phyloP scores from a whole-genome alignment of 2,329 filamentous ascomycete genomes.

The Xylaria sp. region DNA sequence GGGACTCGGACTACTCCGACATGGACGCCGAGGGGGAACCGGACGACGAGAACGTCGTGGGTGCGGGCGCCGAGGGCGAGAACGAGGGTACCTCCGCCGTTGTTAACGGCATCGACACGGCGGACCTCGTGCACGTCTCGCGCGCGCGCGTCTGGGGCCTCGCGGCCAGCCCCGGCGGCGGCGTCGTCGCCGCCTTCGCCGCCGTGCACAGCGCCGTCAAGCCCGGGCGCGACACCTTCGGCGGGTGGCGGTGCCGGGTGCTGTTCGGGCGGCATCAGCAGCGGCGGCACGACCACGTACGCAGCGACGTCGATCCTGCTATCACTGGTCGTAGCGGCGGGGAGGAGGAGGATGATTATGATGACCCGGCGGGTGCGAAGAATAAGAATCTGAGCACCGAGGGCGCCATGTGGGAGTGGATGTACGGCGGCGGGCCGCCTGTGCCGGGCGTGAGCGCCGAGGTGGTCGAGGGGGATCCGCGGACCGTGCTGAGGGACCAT shows the following conservation, averaged over 20 bases:
- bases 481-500: constrained; percentile 37
- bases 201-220: constrained; percentile 53
- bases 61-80: constrained; percentile 37
- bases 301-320: not conserved
- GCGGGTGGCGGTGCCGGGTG: constrained; percentile 41
- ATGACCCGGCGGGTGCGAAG: too few relatives aligned
- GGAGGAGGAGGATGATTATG: too few relatives aligned
- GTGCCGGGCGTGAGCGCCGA: constrained; percentile 44
- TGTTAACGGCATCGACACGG: constrained; percentile 34
- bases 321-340: too few relatives aligned
- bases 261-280: constrained; percentile 41
- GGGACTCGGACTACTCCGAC: not conserved
- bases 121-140: constrained; percentile 50
- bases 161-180: constrained; percentile 53
- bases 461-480: constrained; percentile 5
- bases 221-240: constrained; percentile 47
- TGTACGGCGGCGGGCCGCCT: constrained; percentile 56
- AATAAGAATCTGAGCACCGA: constrained; percentile 51
- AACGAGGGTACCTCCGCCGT: constrained; percentile 32
- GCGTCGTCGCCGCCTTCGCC: constrained; percentile 53
- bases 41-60: constrained; percentile 30
- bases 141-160: constrained; percentile 59
- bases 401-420: constrained; percentile 59
- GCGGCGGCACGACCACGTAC: constrained; percentile 11
- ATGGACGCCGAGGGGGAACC: constrained; percentile 19